Evolutionary conservation across 2,329 filamentous ascomycete species (phyloP), one percentile per base, ranked within the genome.

Genomic region (Trichoderma pleuroti): DNA sequence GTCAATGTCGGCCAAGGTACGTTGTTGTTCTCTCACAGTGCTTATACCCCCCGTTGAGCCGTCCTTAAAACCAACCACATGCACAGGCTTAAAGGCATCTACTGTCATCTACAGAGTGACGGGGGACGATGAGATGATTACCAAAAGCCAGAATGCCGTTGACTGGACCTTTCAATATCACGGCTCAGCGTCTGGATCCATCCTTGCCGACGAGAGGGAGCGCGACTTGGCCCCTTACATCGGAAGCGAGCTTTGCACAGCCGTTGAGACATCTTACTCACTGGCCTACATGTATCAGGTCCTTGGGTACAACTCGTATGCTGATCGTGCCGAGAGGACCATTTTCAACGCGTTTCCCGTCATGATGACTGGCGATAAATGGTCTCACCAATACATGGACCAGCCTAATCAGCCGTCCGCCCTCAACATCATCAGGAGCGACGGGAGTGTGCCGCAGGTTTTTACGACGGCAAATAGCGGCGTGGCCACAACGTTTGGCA

Each of bases 281-380:
- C 63, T 78, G 11, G 74, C 76, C 4, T 80, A 80, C 62, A 76
- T 80, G 62, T 81, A 80, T 68, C 79, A 77, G 18, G 74, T 76
- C 10, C 72, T 77, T 14, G 80, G 80, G 2, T 72, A 76, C 63
- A 79, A 76, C 59, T 24, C 57, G 9, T 86, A 84, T 72, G 86
- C 86, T 3, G 86, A 88, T 74, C 78, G 81, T n/a, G 81, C 82
- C 9, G 87, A 89, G 73, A 76, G 81, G 11, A 81, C 84, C 9
- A 84, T 86, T 5, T 88, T 86, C 79, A 89, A 88, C 72, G 84
- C 86, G 2, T 76, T 88, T 4, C 86, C 87, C 1, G 84, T 81
- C 4, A 83, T 83, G 72, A 75, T 87, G 32, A 84, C 83, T 21
- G 81, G 82, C 1, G 83, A 87, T 73, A 86, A 76, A 82, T 89